A percentile compares a stretch with the other conserved stretches of the same genome.
Evolutionary conservation across 352 stramenopile genomes (phyloP).

Genomic region (Globisporangium paddicum): DNA sequence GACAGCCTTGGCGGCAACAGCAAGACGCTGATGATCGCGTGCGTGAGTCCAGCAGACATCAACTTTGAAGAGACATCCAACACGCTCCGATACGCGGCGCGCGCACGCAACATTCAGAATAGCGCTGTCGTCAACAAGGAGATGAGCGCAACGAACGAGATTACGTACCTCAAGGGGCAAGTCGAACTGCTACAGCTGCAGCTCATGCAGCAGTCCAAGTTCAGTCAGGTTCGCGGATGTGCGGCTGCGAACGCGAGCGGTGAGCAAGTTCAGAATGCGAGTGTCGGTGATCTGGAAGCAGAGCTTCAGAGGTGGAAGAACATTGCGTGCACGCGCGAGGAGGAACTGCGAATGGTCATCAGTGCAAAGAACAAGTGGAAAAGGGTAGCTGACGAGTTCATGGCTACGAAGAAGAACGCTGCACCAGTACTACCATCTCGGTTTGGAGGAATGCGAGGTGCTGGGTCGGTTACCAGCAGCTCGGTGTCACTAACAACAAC

Average conservation of each 20-base stretch:
- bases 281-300: background rate
- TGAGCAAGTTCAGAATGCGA: background rate
- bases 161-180: constrained; percentile 60
- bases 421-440: background rate
- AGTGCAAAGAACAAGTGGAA: constrained; percentile 68
- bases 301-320: constrained; percentile 25
- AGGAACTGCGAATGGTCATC: constrained; percentile 44
- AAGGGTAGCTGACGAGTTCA: constrained; percentile 41
- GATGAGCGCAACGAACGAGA: constrained; percentile 82
- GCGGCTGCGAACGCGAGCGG: background rate
- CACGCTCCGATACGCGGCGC: constrained; percentile 93
- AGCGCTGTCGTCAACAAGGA: constrained; percentile 96
- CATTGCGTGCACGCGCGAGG: constrained; percentile 24
- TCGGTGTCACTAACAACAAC: constrained; percentile 13
- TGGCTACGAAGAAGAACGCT: constrained; percentile 18
- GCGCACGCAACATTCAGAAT: constrained; percentile 99
- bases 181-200: constrained; percentile 61
- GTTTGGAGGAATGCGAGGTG: background rate
- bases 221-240: background rate
- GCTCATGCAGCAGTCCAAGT: constrained; percentile 36
- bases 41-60: constrained; percentile 68
- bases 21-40: constrained; percentile 90
- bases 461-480: background rate
- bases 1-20: constrained; percentile 89
- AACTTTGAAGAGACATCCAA: constrained; percentile 94